Evolutionary conservation across 169 alveolate species (phyloP).

Genomic region (Eimeria maxima): DNA sequence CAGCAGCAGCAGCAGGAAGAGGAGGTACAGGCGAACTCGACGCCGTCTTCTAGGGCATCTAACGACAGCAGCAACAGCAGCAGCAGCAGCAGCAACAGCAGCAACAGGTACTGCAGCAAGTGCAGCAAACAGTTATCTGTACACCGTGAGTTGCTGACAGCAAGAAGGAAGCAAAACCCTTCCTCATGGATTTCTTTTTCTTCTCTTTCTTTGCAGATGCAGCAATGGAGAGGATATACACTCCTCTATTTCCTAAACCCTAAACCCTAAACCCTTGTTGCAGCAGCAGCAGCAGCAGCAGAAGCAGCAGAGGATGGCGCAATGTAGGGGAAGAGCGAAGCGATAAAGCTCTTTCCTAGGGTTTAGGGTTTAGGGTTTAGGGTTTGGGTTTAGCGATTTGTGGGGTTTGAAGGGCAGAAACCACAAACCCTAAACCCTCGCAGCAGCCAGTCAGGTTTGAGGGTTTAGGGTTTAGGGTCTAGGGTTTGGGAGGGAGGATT

Average conservation of each 20-base stretch:
- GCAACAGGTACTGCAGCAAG: slow-evolving; percentile 49
- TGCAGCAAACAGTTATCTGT: background rate
- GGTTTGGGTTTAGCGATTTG: background rate
- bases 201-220: background rate
- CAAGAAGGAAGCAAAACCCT: background rate
- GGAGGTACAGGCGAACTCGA: too few species aligned
- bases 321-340: too few species aligned
- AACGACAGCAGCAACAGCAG: slow-evolving; percentile 28
- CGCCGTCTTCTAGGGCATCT: too few species aligned
- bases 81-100: slow-evolving; percentile 57
- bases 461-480: background rate
- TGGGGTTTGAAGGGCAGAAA: background rate
- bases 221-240: background rate
- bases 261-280: slow-evolving; percentile 36
- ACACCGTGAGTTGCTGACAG: slow-evolving; percentile 55
- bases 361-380: slow-evolving; percentile 46
- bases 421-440: slow-evolving; percentile 22
- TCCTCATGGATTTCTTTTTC: slow-evolving; percentile 15
- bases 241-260: slow-evolving; percentile 47
- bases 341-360: background rate
- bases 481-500: background rate
- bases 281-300: too few species aligned
- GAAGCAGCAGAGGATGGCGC: too few species aligned
- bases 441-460: background rate
- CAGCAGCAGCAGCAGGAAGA: slow-evolving; percentile 16